Evolutionary conservation across 352 stramenopile genomes (phyloP).

Genomic region (Globisporangium middletonii): DNA sequence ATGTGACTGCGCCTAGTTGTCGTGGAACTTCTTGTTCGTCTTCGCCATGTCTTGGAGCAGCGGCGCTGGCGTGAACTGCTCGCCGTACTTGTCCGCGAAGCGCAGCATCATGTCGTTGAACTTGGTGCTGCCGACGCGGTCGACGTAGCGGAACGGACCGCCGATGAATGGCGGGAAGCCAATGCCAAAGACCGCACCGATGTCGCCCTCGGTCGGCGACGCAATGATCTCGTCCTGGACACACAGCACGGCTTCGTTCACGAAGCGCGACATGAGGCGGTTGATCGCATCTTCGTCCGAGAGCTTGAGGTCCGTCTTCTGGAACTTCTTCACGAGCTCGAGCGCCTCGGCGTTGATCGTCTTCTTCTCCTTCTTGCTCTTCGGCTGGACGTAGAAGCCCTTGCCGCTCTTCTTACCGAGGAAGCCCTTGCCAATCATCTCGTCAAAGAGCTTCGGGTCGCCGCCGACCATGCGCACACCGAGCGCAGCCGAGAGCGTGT

Average conservation of each 20-base stretch:
- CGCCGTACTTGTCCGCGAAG: conserved; percentile 93
- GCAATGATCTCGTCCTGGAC: conserved; percentile 97
- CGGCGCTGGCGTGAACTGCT: conserved; percentile 95
- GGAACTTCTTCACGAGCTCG: conserved; percentile 75
- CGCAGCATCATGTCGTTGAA: conserved; percentile 96
- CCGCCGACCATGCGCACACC: conserved; percentile 94
- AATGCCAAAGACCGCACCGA: conserved; percentile 98
- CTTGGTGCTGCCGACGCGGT: conserved; percentile 90
- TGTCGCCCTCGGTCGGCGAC: conserved; percentile 95
- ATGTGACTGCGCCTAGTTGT: conserved; percentile 29
- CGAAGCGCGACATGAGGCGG: conserved; percentile 93
- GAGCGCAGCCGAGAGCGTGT: conserved; percentile 91
- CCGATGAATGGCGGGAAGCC: conserved; percentile 97
- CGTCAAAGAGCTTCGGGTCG: conserved; percentile 87
- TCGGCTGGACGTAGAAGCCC: conserved; percentile 96
- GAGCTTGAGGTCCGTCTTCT: conserved; percentile 73
- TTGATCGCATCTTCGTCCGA: conserved; percentile 88
- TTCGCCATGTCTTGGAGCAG: conserved; percentile 97
- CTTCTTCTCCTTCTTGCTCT: conserved; percentile 90
- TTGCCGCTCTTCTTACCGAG: conserved; percentile 96
- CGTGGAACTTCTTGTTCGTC: conserved; percentile 97
- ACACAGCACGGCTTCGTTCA: conserved; percentile 97
- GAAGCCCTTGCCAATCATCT: conserved; percentile 95
- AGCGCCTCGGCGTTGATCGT: conserved; percentile 85
- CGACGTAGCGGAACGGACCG: conserved; percentile 95